A percentile compares a stretch with the other conserved stretches of the same genome.
These are phyloP conservation scores for Begonia loranthoides DNA, from an alignment of 306 rosid species.

Conservation along the genomic window DNA sequence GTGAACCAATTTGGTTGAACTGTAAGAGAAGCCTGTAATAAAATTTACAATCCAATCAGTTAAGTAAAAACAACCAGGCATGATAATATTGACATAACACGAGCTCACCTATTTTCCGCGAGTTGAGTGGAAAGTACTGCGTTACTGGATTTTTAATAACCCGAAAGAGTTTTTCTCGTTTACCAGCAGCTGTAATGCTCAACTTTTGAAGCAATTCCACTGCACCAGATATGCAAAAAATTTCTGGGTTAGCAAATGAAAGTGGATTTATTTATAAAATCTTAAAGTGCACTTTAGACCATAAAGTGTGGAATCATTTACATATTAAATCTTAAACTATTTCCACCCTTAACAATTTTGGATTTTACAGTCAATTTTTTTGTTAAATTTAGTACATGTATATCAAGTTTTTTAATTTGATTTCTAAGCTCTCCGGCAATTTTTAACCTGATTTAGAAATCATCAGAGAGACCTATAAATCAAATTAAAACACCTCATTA, in stretches of 20 bases:
- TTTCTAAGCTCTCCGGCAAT: neutral
- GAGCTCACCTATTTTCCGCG: constrained; percentile 53
- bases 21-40: constrained; percentile 46
- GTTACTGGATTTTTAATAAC: constrained; percentile 76
- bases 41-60: neutral
- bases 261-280: neutral
- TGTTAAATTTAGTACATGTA: neutral
- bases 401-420: too few species aligned
- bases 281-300: neutral
- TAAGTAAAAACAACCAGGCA: neutral
- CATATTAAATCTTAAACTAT: too few species aligned
- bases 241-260: neutral
- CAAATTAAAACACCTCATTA: too few species aligned
- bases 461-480: too few species aligned
- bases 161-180: constrained; percentile 67
- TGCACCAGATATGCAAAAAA: constrained; percentile 22
- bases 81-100: neutral
- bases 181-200: constrained; percentile 66
- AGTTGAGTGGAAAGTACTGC: constrained; percentile 55
- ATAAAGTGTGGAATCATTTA: too few species aligned
- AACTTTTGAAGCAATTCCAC: constrained; percentile 76
- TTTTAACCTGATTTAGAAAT: neutral
- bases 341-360: too few species aligned
- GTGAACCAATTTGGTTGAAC: constrained; percentile 53
- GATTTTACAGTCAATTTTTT: too few species aligned